Percentiles rank a stretch among this genome's conserved stretches.
Evolutionary conservation across 176 grass and related monocot genomes (phyloP).

Genomic region (barley (Hordeum vulgare)): MorexV3_pseudomolecules_assembly NC_058519.1:176643541-176644040

Average conservation of each 20-base stretch:
- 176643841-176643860: conserved; percentile 37
- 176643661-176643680: background rate
- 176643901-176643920: conserved; percentile 29
- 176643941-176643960: conserved; percentile 34
- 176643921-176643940: conserved; percentile 38
- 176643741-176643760: background rate
- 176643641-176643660: conserved; percentile 1
- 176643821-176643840: conserved; percentile 51
- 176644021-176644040: conserved; percentile 38
- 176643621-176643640: background rate
- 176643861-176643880: conserved; percentile 46
- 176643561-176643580: background rate
- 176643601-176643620: background rate
- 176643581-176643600: background rate
- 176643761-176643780: conserved; percentile 17
- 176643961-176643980: conserved; percentile 29
- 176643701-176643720: background rate
- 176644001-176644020: conserved; percentile 46
- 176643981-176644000: conserved; percentile 46
- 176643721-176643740: background rate
- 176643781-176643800: conserved; percentile 91
- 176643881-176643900: conserved; percentile 41
- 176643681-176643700: background rate
- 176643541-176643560: background rate
- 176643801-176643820: conserved; percentile 70